phyloP scores from a whole-genome alignment of 495 filamentous ascomycete species.

The Penicillium paxilli region DNA sequence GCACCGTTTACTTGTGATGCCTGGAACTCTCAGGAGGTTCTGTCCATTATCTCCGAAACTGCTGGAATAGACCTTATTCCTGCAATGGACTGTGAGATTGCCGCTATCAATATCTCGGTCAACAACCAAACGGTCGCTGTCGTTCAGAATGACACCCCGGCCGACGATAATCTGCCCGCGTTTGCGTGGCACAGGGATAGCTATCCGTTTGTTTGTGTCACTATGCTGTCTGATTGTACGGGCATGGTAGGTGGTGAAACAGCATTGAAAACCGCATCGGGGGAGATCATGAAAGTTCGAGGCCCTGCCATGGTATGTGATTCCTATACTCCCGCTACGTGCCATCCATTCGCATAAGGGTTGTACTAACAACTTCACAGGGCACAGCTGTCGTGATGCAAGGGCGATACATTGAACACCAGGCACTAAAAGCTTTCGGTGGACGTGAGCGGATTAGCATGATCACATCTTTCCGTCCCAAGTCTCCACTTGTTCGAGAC shows the following conservation, averaged over 20 bases:
- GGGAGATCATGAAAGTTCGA: conserved; percentile 66
- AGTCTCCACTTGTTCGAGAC: conserved; percentile 55
- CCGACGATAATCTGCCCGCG: no score
- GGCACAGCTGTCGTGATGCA: conserved; percentile 68
- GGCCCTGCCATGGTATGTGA: conserved; percentile 52
- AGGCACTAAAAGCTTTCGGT: conserved; percentile 62
- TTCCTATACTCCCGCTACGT: no score
- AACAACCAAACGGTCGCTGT: no score
- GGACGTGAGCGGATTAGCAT: conserved; percentile 67
- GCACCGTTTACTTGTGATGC: conserved; percentile 68
- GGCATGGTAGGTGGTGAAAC: conserved; percentile 75
- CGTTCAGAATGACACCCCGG: no score
- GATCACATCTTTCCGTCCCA: conserved; percentile 69
- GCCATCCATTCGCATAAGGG: no score
- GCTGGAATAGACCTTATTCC: conserved; percentile 70
- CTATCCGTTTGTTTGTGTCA: conserved; percentile 64
- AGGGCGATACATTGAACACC: conserved; percentile 70
- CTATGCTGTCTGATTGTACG: conserved; percentile 71
- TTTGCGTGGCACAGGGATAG: no score
- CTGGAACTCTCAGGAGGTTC: conserved; percentile 64
- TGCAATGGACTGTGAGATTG: conserved; percentile 70
- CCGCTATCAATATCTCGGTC: conserved; percentile 60
- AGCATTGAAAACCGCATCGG: conserved; percentile 57
- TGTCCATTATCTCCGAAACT: conserved; percentile 62
- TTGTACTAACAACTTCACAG: conserved; percentile 51